Conservation (phyloP, 2,329 filamentous ascomycete genomes). For the Verticillium zaregamsianum region DNA sequence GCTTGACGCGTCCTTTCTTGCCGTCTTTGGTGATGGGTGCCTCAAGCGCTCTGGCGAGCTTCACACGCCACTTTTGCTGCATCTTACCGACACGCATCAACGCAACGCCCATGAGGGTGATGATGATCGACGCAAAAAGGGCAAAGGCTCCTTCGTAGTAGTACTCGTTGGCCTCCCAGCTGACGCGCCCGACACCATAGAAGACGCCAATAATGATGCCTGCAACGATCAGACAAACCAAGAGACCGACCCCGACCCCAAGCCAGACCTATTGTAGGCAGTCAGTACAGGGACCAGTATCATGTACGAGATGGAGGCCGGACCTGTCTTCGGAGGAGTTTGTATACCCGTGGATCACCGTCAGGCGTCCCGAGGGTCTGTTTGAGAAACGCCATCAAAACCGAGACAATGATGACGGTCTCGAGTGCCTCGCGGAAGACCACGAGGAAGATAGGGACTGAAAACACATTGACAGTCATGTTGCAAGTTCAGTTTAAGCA, state of each 20-base stretch:
- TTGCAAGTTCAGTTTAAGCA: constrained; percentile 3
- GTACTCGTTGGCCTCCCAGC: constrained; percentile 65
- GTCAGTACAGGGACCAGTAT: not conserved
- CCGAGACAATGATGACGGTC: constrained; percentile 78
- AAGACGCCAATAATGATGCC: constrained; percentile 65
- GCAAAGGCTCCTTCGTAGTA: constrained; percentile 80
- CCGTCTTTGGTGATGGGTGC: constrained; percentile 39
- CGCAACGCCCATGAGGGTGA: constrained; percentile 75
- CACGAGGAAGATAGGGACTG: constrained; percentile 83
- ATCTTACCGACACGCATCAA: constrained; percentile 78
- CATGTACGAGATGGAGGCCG: not conserved
- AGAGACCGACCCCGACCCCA: constrained; percentile 53
- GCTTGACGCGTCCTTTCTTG: constrained; percentile 46
- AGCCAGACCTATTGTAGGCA: constrained; percentile 47
- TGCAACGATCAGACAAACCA: constrained; percentile 59
- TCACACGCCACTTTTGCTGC: constrained; percentile 82
- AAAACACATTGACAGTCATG: constrained; percentile 67
- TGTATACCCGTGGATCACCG: constrained; percentile 59
- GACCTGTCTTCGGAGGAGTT: constrained; percentile 62
- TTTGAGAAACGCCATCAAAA: constrained; percentile 82
- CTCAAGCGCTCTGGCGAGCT: constrained; percentile 69
- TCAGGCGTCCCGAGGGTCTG: constrained; percentile 67
- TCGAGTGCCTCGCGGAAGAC: constrained; percentile 83
- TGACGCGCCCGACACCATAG: constrained; percentile 61
- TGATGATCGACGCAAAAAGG: constrained; percentile 72